Evolutionary conservation across 2,329 filamentous ascomycete species (phyloP), one percentile per base, ranked within the genome.

Genomic region (Sphaceloma murrayae): DNA sequence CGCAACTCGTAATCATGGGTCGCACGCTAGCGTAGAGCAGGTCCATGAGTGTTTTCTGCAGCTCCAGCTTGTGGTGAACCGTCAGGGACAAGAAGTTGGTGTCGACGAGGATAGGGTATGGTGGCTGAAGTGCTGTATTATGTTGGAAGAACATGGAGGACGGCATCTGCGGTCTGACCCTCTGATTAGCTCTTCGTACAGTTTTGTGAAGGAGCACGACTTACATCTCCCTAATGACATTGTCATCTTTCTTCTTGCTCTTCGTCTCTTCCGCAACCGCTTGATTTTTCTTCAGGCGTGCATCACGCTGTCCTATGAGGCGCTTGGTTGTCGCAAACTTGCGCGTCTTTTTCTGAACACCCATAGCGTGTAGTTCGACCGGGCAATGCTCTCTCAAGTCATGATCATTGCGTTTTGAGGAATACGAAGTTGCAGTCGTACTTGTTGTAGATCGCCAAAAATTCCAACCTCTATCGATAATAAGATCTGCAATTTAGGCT

Each of bases 11-110:
- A 53, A 96, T 87, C 52, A 91, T 82, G 13, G 87, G 86, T 16
- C 80, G 85, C 61, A 85, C 91, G 57, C 93, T 93, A 13, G 89
- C 89, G 61, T 88, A 94, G 3, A 98, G 73, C 44, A 85, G 83
- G 62, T 95, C 87, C 85, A 95, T 94, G 70, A 95, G 85, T 2
- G 82, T 80, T 49, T 89, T 81, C 14, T 94, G 73, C 9, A 96
- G 69, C 24, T 88, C 85, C 14, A 96, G 76, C 67, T 98, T 96
- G 53, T 82, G 78, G 63, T 88, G 84, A 2, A 96, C 85, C 0
- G 87, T 91, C 64, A 94, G 87, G 29, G 80, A 85, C 51, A 94
- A 74, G 59, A 94, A 94, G 61, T 94, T 94, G 62, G 86, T 89
- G 62, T 94, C 85, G 57, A 91, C 74, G 7, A 93, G 75, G 46